Evolutionary conservation across 129 eudicot genomes (phyloP).

Genomic region (Lactuca sativa): DNA sequence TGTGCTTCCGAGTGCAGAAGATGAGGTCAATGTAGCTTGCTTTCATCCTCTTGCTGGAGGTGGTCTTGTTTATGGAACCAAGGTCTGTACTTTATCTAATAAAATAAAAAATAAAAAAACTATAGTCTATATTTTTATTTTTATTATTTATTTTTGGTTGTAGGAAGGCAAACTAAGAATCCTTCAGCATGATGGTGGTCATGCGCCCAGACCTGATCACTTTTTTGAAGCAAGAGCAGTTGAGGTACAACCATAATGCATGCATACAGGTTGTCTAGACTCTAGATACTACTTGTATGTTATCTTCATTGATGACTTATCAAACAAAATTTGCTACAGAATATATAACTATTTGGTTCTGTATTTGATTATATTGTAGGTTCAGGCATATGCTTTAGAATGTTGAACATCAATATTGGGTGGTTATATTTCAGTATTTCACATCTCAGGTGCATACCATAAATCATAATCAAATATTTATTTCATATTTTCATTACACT

Average conservation of each 20-base stretch:
- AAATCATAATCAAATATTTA: neutral
- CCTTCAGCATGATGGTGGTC: constrained; percentile 64
- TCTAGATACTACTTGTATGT: neutral
- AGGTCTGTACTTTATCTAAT: constrained; percentile 44
- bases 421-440: constrained; percentile 13
- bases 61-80: constrained; percentile 97
- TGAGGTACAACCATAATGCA: constrained; percentile 30
- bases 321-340: too few species aligned
- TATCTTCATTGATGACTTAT: neutral
- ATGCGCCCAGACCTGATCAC: constrained; percentile 29
- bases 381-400: constrained; percentile 31
- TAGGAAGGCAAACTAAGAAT: constrained; percentile 99
- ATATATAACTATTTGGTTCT: neutral
- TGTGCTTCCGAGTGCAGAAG: constrained; percentile 98
- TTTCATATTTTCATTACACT: neutral
- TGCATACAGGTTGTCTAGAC: constrained; percentile 30
- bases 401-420: constrained; percentile 1
- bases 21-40: constrained; percentile 98
- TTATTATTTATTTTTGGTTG: neutral
- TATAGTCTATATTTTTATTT: neutral
- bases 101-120: neutral
- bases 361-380: constrained; percentile 16
- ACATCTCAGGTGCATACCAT: constrained; percentile 13
- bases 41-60: constrained; percentile 96
- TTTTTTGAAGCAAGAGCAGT: constrained; percentile 33